Evolutionary conservation across 2,329 filamentous ascomycete genomes (phyloP).

Genomic region (Knufia petricola): DNA sequence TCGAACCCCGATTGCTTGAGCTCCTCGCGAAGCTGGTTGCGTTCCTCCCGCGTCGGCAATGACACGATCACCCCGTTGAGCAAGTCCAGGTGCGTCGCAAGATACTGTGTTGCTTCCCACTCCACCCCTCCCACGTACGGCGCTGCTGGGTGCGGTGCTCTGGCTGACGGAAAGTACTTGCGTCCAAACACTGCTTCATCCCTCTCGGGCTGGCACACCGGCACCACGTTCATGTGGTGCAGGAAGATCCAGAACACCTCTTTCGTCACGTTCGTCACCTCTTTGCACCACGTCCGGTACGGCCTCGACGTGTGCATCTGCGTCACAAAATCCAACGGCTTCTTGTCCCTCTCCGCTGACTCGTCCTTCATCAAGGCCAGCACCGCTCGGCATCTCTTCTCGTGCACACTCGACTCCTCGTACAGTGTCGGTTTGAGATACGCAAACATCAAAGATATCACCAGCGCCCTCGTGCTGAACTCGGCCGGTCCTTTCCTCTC

Average conservation of each 20-base stretch:
- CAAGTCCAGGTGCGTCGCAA: conserved; percentile 84
- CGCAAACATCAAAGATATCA: conserved; percentile 80
- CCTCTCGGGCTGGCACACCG: conserved; percentile 31
- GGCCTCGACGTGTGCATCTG: conserved; percentile 81
- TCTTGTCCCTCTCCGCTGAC: conserved; percentile 61
- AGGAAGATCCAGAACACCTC: conserved; percentile 99
- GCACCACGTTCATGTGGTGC: conserved; percentile 81
- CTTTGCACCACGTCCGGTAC: conserved; percentile 89
- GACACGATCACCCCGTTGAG: conserved; percentile 84
- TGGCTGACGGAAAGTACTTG: conserved; percentile 72
- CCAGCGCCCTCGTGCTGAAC: conserved; percentile 83
- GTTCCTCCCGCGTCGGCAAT: conserved; percentile 57
- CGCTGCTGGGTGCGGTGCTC: conserved; percentile 83
- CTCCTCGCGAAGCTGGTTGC: conserved; percentile 69
- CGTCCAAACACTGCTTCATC: conserved; percentile 30
- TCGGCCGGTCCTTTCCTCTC: conserved; percentile 96
- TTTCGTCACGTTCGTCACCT: conserved; percentile 85
- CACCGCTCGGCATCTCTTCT: conserved; percentile 61
- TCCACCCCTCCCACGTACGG: conserved; percentile 96
- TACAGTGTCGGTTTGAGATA: conserved; percentile 56
- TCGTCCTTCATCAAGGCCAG: conserved; percentile 73
- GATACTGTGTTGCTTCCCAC: conserved; percentile 96
- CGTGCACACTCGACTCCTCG: conserved; percentile 51
- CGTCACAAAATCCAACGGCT: conserved; percentile 74
- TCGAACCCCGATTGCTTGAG: conserved; percentile 82